Evolutionary conservation across 352 stramenopile species (phyloP).

Genomic region (Pythium sukuiense): DNA sequence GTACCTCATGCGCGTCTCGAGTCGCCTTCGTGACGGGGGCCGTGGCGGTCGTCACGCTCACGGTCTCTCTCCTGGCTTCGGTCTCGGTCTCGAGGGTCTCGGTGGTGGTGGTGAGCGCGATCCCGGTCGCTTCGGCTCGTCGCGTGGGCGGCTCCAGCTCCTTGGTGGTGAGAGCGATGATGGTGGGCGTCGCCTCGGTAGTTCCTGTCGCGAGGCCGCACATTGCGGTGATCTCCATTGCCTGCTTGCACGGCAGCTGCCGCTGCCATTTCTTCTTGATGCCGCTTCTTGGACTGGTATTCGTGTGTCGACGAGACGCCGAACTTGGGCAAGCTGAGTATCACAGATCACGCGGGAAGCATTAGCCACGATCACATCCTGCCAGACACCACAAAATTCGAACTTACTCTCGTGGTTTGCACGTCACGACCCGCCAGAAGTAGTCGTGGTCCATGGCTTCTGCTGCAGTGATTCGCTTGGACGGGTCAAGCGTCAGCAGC

Average conservation of each 20-base stretch:
- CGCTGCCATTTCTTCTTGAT: slow-evolving; percentile 72
- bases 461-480: slow-evolving; percentile 91
- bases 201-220: neutral
- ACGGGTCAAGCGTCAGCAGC: slow-evolving; percentile 94
- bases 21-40: slow-evolving; percentile 3
- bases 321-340: slow-evolving; percentile 76
- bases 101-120: slow-evolving; percentile 25
- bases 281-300: slow-evolving; percentile 86
- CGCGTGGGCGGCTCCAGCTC: slow-evolving; percentile 11
- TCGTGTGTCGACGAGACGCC: slow-evolving; percentile 81
- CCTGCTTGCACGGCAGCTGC: slow-evolving; percentile 22
- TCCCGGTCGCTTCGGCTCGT: slow-evolving; percentile 13
- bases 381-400: neutral
- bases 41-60: slow-evolving; percentile 14
- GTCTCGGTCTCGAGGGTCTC: slow-evolving; percentile 34
- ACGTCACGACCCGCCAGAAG: slow-evolving; percentile 91
- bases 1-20: neutral
- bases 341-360: neutral
- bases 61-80: slow-evolving; percentile 37
- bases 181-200: slow-evolving; percentile 26
- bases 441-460: slow-evolving; percentile 97
- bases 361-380: neutral
- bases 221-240: slow-evolving; percentile 9
- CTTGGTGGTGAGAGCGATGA: slow-evolving; percentile 14
- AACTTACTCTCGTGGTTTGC: slow-evolving; percentile 80